A percentile compares a stretch with the other conserved stretches of the same genome.
Conservation (phyloP, 2,329 filamentous ascomycete genomes). For the Monilinia polystroma region DNA sequence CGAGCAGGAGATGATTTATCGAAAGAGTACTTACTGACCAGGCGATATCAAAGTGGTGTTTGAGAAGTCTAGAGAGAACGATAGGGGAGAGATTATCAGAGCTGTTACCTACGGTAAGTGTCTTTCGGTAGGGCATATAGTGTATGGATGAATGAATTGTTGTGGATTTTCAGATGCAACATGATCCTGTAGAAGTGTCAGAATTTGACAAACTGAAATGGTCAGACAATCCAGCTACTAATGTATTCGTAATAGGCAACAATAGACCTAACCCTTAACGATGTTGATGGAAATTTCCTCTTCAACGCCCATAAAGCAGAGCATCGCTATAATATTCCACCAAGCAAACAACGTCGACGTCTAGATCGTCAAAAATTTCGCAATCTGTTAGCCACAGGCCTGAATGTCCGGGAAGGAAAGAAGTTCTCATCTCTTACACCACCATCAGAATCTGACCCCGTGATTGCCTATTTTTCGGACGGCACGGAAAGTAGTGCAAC, state of each 20-base stretch:
- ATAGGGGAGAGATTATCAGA: conserved; percentile 31
- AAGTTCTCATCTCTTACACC: conserved; percentile 44
- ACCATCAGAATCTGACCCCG: conserved; percentile 24
- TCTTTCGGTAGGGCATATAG: background rate
- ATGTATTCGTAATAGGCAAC: conserved; percentile 2
- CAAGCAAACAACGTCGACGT: conserved; percentile 41
- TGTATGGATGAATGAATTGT: background rate
- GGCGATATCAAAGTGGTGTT: conserved; percentile 46
- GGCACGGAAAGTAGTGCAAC: conserved; percentile 39
- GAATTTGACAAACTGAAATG: background rate
- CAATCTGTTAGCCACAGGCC: conserved; percentile 24
- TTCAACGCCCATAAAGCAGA: conserved; percentile 45
- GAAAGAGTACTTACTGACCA: background rate
- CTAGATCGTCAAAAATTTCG: conserved; percentile 40
- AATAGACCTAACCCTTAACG: conserved; percentile 40
- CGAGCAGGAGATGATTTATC: background rate
- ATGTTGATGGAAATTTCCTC: conserved; percentile 44
- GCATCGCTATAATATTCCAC: conserved; percentile 44
- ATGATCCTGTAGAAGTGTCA: background rate
- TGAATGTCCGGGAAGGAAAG: conserved; percentile 50
- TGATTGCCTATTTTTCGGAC: conserved; percentile 40
- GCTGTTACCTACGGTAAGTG: conserved; percentile 29
- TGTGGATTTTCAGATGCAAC: background rate
- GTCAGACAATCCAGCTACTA: background rate
- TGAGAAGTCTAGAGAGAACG: conserved; percentile 41